Evolutionary conservation across 1,284 basidiomycete genomes (phyloP), one percentile per base, ranked within the genome.

Genomic region (Malassezia equina): DNA sequence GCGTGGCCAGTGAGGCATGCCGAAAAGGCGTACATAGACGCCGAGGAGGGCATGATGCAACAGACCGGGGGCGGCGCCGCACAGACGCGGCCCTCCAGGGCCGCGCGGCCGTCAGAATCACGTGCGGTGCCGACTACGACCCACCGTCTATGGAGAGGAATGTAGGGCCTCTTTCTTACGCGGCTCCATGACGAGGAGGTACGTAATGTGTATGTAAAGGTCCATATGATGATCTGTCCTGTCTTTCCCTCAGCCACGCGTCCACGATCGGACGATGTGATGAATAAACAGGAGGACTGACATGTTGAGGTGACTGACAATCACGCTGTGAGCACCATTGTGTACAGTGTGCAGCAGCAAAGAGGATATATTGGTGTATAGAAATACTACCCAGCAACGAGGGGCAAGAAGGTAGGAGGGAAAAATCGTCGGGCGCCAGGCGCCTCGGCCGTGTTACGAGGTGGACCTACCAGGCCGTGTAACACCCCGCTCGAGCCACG

Each of bases 1-100:
- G 51, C 41, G 52, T 72, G 70, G 34, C 63, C 64, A 21, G 62
- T 49, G 12, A 70, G 52, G 42, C 61, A 59, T 13, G 60, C 60
- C 13, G 66, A 63, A 7, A 72, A 51, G n/a, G 42, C 28, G 50
- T 50, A 59, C 12, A 47, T 36, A 27, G 44, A 7, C 46, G 44
- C 19, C 13, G 27, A 15, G 42, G 43, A 49, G 23, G 49, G 27
- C 23, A 25, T 32, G 29, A 25, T 4, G 29, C 23, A n/a, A 34
- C 12, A 7, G n/a, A n/a, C n/a, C n/a, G n/a, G n/a, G n/a, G n/a
- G 25, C 29, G 12, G 19, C 15, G 31, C n/a, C 34, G 21, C 32
- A 23, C 27, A 23, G 29, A 33, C 29, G 43, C 8, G 44, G 9
- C 25, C 25, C 17, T n/a, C n/a, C 45, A 4, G 21, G 25, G 2